Base-by-base conservation (phyloP, 495 filamentous ascomycete species). In the Bombardia bombarda region DNA sequence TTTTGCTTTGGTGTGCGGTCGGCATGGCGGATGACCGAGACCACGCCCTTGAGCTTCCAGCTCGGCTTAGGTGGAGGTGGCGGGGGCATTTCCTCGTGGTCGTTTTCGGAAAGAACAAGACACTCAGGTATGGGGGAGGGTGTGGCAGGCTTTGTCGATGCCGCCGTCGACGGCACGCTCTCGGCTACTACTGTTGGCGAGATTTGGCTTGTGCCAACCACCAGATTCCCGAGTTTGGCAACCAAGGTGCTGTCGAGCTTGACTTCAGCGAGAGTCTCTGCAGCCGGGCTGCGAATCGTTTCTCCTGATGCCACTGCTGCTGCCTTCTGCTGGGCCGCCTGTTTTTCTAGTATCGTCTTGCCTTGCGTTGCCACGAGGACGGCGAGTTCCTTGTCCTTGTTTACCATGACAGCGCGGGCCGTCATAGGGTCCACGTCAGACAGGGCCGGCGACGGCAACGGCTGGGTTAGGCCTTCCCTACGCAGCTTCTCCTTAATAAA, bases 1-100 rank as follows among this genome's bases (percentile, higher is more conserved):
- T 98, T 98, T 52, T 98, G 92, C 61, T 98, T 98, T 5, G 92
- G 92, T 9, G 92, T 98, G 30, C 92, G 83, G 65, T 98, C 92
- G 3, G 93, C 92, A 59, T 98, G 92, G 19, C 92, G 78, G 38
- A 98, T 83, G 9, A 97, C 93, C 16, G 90, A 87, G 6, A 98
- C 92, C 72, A 97, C 88, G n/a, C 92, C 92, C 61, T 97, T 98
- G 46, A 98, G 65, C 59, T 94, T 95, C 92, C 92, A 98, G 22
- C 89, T 83, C 50, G 95, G 89, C 54, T 96, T 95, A 0, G 87
- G 87, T 6, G 88, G 87, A 10, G 90, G 89, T 3, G 87, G 85
- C 4, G 86, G 84, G 3, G 79, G 63, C 26, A 62, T 58, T 45
- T 62, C 50, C 19, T 58, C 51, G 10, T 57, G 51, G 7, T 55